Percentiles rank a stretch among this genome's conserved stretches.
phyloP scores from a whole-genome alignment of 257 asterid species.

The Solanum clarkiae region DNA sequence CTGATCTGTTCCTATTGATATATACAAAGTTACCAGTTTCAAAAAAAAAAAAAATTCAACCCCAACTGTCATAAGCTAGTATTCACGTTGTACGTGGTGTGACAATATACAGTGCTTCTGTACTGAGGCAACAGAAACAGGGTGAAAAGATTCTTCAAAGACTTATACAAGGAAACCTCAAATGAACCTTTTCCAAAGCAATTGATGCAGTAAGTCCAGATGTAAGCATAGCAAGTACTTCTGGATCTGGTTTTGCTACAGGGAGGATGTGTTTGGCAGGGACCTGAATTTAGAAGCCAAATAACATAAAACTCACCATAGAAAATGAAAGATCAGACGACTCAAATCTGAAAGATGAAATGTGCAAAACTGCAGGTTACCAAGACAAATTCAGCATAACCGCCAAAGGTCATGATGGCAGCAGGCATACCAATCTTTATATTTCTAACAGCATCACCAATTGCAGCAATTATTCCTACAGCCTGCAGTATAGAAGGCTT shows the following conservation, averaged over 20 bases:
- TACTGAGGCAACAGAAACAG: not conserved
- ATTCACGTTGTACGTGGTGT: not conserved
- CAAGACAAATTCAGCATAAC: constrained; percentile 79
- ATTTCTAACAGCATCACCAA: constrained; percentile 76
- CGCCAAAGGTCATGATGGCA: constrained; percentile 85
- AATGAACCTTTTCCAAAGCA: constrained; percentile 76
- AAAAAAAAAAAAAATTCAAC: not conserved
- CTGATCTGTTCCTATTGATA: no score
- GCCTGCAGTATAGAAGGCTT: constrained; percentile 38
- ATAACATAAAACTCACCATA: not conserved
- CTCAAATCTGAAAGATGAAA: not conserved
- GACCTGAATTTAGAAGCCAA: constrained; percentile 35
- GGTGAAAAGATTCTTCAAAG: not conserved
- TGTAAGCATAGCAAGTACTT: constrained; percentile 96
- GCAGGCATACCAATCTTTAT: constrained; percentile 86
- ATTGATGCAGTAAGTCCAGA: constrained; percentile 96
- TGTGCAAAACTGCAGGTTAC: constrained; percentile 14
- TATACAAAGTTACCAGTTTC: no score
- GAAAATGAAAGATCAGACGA: not conserved
- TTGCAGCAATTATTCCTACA: constrained; percentile 87
- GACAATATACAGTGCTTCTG: not conserved
- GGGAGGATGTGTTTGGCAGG: constrained; percentile 79
- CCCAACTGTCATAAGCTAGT: not conserved
- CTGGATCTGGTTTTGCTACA: constrained; percentile 90
- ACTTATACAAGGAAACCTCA: not conserved